These are phyloP conservation scores for Kwoniella mangroviensis DNA, from an alignment of 768 basidiomycete species.

Conservation along the genomic window DNA sequence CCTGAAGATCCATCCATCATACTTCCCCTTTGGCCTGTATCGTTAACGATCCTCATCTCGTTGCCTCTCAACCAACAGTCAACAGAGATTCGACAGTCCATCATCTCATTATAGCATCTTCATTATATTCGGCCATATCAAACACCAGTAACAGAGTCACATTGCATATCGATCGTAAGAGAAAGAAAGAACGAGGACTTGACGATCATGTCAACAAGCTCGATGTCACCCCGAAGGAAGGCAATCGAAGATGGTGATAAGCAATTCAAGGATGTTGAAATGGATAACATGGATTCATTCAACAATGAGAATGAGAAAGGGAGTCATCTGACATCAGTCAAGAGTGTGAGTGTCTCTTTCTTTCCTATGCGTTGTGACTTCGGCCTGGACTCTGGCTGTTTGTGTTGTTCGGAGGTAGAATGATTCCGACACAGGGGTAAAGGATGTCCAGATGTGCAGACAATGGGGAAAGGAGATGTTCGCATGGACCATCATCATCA, in stretches of 20 bases:
- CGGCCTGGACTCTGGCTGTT: neutral
- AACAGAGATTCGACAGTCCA: neutral
- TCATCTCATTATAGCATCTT: neutral
- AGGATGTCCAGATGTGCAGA: neutral
- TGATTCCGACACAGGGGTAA: slow-evolving; percentile 11
- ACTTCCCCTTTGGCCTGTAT: neutral
- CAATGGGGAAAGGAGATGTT: neutral
- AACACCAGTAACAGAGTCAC: neutral
- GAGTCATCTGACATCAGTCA: neutral
- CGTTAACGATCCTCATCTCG: neutral
- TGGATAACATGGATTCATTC: neutral
- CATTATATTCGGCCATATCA: neutral
- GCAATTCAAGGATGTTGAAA: neutral
- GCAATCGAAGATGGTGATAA: slow-evolving; percentile 13
- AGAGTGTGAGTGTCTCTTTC: neutral
- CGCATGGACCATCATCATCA: neutral
- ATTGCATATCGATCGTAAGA: too few species aligned
- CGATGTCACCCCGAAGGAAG: slow-evolving; percentile 17
- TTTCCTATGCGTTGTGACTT: neutral
- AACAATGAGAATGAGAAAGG: neutral
- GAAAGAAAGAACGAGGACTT: slow-evolving; percentile 6
- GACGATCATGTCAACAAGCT: slow-evolving; percentile 11
- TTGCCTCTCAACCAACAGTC: neutral
- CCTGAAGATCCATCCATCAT: neutral
- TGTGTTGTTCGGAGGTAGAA: neutral